These are phyloP conservation scores for Evernia prunastri DNA, from an alignment of 495 filamentous ascomycete species.

Conservation along the genomic window DNA sequence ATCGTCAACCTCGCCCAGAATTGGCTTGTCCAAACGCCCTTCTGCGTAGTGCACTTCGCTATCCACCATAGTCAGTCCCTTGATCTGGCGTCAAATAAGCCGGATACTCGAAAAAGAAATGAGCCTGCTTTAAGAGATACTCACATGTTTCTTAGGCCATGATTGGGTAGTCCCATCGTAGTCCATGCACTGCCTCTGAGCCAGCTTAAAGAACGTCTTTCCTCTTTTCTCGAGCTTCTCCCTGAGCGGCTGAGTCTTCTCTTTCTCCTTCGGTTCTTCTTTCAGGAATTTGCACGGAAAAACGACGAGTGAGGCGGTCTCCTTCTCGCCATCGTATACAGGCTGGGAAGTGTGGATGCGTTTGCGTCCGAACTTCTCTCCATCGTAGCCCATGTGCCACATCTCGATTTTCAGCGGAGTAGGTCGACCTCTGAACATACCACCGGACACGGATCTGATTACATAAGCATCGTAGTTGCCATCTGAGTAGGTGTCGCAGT, in stretches of 20 bases:
- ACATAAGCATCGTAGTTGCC: conserved; percentile 12
- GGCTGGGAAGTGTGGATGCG: not conserved
- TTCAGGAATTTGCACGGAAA: conserved; percentile 8
- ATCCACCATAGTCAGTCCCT: conserved; percentile 16
- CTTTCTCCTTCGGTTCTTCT: not conserved
- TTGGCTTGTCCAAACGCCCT: not conserved
- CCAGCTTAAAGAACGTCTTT: conserved; percentile 11
- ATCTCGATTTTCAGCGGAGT: not conserved
- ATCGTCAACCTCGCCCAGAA: not conserved
- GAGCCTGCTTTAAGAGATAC: not conserved
- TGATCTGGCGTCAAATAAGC: not conserved
- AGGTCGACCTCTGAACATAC: not conserved
- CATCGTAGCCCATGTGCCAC: conserved; percentile 18
- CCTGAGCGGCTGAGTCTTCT: not conserved
- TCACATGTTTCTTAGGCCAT: conserved; percentile 5
- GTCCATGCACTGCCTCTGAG: conserved; percentile 8
- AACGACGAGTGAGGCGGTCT: conserved; percentile 10
- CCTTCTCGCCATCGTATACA: conserved; percentile 20
- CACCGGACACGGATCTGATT: conserved; percentile 7
- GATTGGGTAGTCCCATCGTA: conserved; percentile 8
- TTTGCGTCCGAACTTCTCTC: conserved; percentile 8
- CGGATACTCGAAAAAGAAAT: not conserved
- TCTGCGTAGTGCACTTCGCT: not conserved
- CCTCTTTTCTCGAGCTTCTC: conserved; percentile 1
- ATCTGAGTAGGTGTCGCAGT: not conserved